Evolutionary conservation across 192 early-diverging fungal species (phyloP), one percentile per base, ranked within the genome.

Genomic region (Chytriomyces sp.): DNA sequence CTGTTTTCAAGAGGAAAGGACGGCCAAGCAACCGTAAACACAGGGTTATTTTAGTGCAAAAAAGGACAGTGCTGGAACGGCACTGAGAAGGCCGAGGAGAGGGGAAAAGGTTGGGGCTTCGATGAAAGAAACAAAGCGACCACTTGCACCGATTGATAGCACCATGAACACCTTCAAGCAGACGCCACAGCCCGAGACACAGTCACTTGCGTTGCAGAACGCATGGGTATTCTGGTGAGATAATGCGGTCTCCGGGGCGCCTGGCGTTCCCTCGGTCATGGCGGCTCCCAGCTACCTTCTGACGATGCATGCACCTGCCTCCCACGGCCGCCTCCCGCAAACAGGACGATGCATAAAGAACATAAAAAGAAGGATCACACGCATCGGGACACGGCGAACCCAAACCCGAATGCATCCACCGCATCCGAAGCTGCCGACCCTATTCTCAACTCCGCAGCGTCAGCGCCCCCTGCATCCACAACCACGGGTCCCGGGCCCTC

Each of bases 281-380:
- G 25, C 38, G 40, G 28, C 6, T 31, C 14, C 32, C 14, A 6
- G 40, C 10, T 30, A 2, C 38, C 66, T 32, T 0, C 39, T 25
- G 2, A 6, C 14, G 22, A 41, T 39, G 28, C 17, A n/a, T 37
- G 60, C 26, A 7, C 12, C 3, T 0, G 58, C 25, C 54, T 32
- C 28, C 37, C 58, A 14, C 17, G n/a, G n/a, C 8, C 30, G n/a
- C 34, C 19, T 34, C 56, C 49, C 10, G 60, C 33, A 10, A 66
- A 53, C 49, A 80, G 83, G 83, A 95, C 92, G 67, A 95, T 96
- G 92, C 93, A 95, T 82, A 90, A 94, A 34, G 82, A 89, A 34
- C 93, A 94, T 1, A 89, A 92, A 41, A 85, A 90, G 63, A 96
- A 94, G 39, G 65, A 68, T 19, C 65, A 7, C 8, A 7, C 14